Percentiles rank a stretch among this genome's conserved stretches.
phyloP scores from a whole-genome alignment of 768 basidiomycete genomes.

The Sarcodon aspratus region DNA sequence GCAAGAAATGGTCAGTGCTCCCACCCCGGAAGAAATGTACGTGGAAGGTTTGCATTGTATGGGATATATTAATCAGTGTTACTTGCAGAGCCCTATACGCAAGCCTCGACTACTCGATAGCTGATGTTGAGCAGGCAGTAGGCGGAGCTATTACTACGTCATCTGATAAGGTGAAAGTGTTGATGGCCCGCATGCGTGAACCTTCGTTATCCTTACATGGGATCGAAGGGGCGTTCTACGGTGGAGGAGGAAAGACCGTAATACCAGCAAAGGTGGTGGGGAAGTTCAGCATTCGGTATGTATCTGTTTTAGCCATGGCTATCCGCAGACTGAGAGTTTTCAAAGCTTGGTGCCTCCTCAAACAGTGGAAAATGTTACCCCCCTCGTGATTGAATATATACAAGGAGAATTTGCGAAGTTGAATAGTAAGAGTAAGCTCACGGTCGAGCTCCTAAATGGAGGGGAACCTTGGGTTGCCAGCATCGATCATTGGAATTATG shows the following conservation, averaged over 20 bases:
- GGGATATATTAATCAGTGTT: neutral
- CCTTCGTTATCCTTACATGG: slow-evolving; percentile 89
- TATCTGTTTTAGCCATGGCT: neutral
- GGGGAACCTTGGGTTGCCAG: slow-evolving; percentile 89
- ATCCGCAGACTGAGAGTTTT: neutral
- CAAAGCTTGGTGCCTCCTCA: slow-evolving; percentile 75
- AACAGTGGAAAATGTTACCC: slow-evolving; percentile 62
- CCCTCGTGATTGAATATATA: slow-evolving; percentile 61
- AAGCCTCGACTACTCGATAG: slow-evolving; percentile 56
- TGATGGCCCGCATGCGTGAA: slow-evolving; percentile 92
- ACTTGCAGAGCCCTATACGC: slow-evolving; percentile 52
- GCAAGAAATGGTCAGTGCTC: slow-evolving; percentile 68
- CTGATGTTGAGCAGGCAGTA: slow-evolving; percentile 65
- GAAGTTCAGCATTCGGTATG: slow-evolving; percentile 89
- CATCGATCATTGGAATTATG: slow-evolving; percentile 85
- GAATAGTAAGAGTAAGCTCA: slow-evolving; percentile 72
- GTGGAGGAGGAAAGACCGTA: slow-evolving; percentile 79
- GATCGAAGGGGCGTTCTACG: slow-evolving; percentile 90
- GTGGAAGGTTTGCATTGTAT: neutral
- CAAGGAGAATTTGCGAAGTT: slow-evolving; percentile 76
- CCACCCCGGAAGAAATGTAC: slow-evolving; percentile 64
- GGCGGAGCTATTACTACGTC: slow-evolving; percentile 71
- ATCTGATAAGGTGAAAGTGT: slow-evolving; percentile 60
- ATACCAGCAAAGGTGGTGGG: slow-evolving; percentile 85
- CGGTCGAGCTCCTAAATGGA: slow-evolving; percentile 60